A percentile compares a stretch with the other conserved stretches of the same genome.
Conservation (phyloP, 306 rosid genomes). For the Myrica gale region DNA sequence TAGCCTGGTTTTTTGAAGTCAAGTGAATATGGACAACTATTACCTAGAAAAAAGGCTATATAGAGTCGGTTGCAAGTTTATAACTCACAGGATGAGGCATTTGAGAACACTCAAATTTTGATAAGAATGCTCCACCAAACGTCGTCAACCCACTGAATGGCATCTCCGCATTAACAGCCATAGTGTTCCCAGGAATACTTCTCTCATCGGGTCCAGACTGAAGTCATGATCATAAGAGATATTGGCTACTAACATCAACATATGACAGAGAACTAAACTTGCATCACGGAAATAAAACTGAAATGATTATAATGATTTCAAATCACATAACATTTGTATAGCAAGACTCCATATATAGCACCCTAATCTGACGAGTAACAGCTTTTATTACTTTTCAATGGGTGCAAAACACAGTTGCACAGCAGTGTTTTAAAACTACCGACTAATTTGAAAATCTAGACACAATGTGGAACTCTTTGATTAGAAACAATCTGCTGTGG, state of each 20-base stretch:
- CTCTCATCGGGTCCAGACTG: slow-evolving; percentile 97
- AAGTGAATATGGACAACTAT: neutral
- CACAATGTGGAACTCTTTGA: neutral
- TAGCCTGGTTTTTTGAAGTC: neutral
- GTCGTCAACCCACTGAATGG: slow-evolving; percentile 80
- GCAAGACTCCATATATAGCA: neutral
- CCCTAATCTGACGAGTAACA: neutral
- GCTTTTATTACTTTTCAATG: neutral
- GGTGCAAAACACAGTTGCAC: neutral
- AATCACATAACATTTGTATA: neutral
- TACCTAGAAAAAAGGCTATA: neutral
- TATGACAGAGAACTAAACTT: slow-evolving; percentile 4
- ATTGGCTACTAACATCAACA: slow-evolving; percentile 7
- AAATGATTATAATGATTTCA: neutral
- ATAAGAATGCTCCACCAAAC: slow-evolving; percentile 85
- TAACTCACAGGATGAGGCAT: slow-evolving; percentile 94
- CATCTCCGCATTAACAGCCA: slow-evolving; percentile 94
- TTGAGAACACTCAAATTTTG: slow-evolving; percentile 89
- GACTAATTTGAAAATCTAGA: neutral
- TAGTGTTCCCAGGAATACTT: slow-evolving; percentile 90
- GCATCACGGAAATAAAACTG: neutral
- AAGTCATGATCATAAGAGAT: slow-evolving; percentile 17
- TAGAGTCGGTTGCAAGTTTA: slow-evolving; percentile 7
- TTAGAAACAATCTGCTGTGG: neutral
- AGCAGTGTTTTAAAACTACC: neutral